Base-by-base conservation (phyloP, 495 filamentous ascomycete genomes). In the Penicillium subrubescens region DNA sequence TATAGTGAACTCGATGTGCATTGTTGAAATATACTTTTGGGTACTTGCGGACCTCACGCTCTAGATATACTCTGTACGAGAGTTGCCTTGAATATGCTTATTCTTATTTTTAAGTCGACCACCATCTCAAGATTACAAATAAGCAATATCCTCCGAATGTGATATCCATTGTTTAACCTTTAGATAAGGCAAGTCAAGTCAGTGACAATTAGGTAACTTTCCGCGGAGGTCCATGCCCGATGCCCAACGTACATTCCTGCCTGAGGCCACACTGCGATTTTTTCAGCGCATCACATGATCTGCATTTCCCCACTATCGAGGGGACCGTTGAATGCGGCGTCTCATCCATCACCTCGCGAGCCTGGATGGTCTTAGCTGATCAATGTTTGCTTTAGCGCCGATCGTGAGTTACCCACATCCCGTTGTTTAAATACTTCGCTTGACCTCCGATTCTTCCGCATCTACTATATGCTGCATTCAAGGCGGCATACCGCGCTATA, bases 321-420 rank as follows among this genome's bases (percentile, higher is more conserved):
- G 71, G 71, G 71, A 68, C 56, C 37, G 56, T 65, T 67, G 62
- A 37, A 68, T 64, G 66, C 56, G 48, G 57, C 66, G 48, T 70
- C 67, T 64, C 62, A 50, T 68, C 63, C 65, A 69, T 68, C 69
- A 43, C 62, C 61, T 72, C 57, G 58, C 57, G 56, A 69, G 41
- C 62, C 61, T 67, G 55, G 43, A 57, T 69, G 46, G 51, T 66
- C 62, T n/a, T 23, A 66, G 57, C 66, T 61, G 68, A 70, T 68
- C 63, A 51, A 70, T 71, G 67, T 66, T 68, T 63, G 48, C 60
- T 72, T 56, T 64, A 71, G 68, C 69, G 77, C 75, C 75, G 72
- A 79, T 77, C 77, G 78, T 81, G 70, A 81, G 78, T 79, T 44
- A 53, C 61, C 46, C 57, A 35, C n/a, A 34, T 39, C 25, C 25